These are phyloP conservation scores for Neofusicoccum umdonicola DNA, from an alignment of 2,329 filamentous ascomycete species.

Conservation along the genomic window DNA sequence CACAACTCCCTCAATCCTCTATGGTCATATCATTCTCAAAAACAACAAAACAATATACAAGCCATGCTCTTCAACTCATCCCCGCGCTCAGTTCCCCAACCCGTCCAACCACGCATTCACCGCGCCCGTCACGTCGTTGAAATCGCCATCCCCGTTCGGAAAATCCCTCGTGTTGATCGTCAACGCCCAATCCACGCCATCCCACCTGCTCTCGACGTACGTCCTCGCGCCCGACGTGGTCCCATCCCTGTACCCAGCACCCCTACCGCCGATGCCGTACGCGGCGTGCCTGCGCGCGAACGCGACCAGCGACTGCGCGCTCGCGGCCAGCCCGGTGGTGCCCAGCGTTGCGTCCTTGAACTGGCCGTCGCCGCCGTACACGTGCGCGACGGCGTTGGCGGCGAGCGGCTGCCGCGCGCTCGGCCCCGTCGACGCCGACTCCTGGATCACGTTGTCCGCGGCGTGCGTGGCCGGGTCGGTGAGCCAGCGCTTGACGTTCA, in stretches of 20 bases:
- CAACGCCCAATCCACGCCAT: constrained; percentile 9
- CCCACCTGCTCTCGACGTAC: not conserved
- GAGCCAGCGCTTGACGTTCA: constrained; percentile 20
- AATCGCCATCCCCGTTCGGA: not conserved
- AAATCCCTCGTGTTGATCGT: constrained; percentile 19
- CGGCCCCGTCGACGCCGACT: constrained; percentile 15
- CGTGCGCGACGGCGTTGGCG: constrained; percentile 3
- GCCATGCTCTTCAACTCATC: too few relatives aligned
- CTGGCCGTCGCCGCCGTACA: constrained; percentile 23
- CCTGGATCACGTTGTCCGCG: constrained; percentile 20
- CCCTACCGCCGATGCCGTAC: constrained; percentile 12
- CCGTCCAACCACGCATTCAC: not conserved
- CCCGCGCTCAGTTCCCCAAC: not conserved
- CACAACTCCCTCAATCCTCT: too few relatives aligned
- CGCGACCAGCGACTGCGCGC: constrained; percentile 21
- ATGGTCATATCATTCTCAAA: too few relatives aligned
- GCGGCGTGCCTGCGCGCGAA: constrained; percentile 22
- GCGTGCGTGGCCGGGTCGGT: constrained; percentile 18
- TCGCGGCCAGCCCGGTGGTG: constrained; percentile 22
- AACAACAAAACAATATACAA: too few relatives aligned
- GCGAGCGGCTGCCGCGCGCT: constrained; percentile 16
- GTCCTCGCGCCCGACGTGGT: constrained; percentile 15
- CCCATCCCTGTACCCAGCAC: constrained; percentile 4
- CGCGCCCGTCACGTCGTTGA: not conserved
- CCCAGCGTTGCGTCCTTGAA: constrained; percentile 23